Base-by-base conservation (phyloP, 2,329 filamentous ascomycete species). In the Neofusicoccum sp. region DNA sequence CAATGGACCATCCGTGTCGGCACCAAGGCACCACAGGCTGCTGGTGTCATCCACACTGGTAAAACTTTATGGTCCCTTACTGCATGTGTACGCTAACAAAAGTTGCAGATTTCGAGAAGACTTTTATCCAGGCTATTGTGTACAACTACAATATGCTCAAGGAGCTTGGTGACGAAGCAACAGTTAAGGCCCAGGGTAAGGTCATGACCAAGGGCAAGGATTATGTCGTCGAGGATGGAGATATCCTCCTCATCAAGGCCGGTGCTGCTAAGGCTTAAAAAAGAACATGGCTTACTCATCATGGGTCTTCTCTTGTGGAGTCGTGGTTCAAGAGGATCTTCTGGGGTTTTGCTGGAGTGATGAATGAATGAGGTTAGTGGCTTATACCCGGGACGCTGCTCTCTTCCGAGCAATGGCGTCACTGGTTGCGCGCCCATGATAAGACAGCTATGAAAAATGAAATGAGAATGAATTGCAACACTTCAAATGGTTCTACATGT, bases 161-260 rank as follows among this genome's bases (percentile, higher is more conserved):
- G 81, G 95, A 98, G 79, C 82, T 91, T 54, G 94, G 94, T 59
- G 92, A 96, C 68, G 95, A 99, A 82, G 83, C 87, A 29, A 87
- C 90, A 69, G 91, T 97, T 69, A 96, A 93, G 84, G 87, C 94
- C 31, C 94, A 94, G 79, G 95, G 95, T 72, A 99, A 99, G 84
- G 79, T 99, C 69, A 91, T 97, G 89, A 98, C 94, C 64, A 99
- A 99, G 85, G 95, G 95, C 75, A 98, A 98, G 83, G 94, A 98
- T 58, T 98, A 99, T 77, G 86, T 94, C 5, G 87, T 95, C 9
- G 88, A 93, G 76, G 92, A 96, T 74, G 92, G 91, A 56, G 92
- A 89, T 74, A 86, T 89, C 70, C 76, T 97, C 69, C 86, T 97
- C 71, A 93, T 97, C 85, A 97, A 97, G 85, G 90, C 90, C 36